Base-by-base conservation (phyloP, 768 basidiomycete genomes). In the Kwoniella dejecticola region DNA sequence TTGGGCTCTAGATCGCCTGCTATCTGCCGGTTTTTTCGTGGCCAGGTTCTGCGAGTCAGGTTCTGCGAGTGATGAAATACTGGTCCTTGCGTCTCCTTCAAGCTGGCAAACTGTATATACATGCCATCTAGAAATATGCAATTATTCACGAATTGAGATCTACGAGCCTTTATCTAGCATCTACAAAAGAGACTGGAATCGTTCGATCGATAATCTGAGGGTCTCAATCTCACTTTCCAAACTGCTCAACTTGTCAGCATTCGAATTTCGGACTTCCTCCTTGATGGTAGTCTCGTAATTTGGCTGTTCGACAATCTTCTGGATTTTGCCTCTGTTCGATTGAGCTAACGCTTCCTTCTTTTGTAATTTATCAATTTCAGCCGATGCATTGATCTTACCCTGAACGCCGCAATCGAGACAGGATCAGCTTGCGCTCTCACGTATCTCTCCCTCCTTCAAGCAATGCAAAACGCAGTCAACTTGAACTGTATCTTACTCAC, bases 381-480 rank as follows among this genome's bases (percentile, higher is more conserved):
- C 85, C 46, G 91, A 87, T 5, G 95, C 81, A 79, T 98, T 89
- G 17, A 99, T 87, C 41, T 94, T 86, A 24, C 94, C 92, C 92
- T 96, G 68, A 15, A 50, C 13, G 15, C 13, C 8, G 4, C 13
- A 55, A 17, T 7, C 27, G 17, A 19, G 17, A 24, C 6, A 38
- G 12, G 24, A n/a, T n/a, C n/a, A n/a, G n/a, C n/a, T n/a, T n/a
- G n/a, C n/a, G n/a, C n/a, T n/a, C n/a, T n/a, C n/a, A n/a, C n/a
- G n/a, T n/a, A n/a, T n/a, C n/a, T n/a, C n/a, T n/a, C n/a, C n/a
- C n/a, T n/a, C n/a, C n/a, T n/a, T n/a, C n/a, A n/a, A n/a, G n/a
- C n/a, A n/a, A n/a, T n/a, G n/a, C n/a, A n/a, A n/a, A n/a, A n/a
- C n/a, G n/a, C n/a, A n/a, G n/a, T n/a, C n/a, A n/a, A n/a, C n/a